Base-by-base conservation (phyloP, 805 yeast genomes). In the Starmera quercuum region DNA sequence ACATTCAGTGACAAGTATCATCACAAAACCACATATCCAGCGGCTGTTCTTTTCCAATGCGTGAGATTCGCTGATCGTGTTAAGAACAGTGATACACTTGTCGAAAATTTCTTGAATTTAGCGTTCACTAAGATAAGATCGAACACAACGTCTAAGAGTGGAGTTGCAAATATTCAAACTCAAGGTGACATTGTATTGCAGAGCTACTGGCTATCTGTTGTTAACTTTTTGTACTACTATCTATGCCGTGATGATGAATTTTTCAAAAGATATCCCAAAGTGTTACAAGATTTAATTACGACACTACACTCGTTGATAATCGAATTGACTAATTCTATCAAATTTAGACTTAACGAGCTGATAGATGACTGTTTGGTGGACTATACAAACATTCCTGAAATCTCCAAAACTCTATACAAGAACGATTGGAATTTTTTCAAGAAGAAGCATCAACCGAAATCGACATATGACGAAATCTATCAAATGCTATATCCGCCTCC, bases 131-230 rank as follows among this genome's bases (percentile, higher is more conserved):
- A 80, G 45, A 69, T 82, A 13, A 60, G 84, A 43, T 59, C 82
- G 4, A 71, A 71, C 7, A 69, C 81, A 2, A 66, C 74, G 33
- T 71, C 83, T 1, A 73, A 70, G 41, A 68, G 81, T 13, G 84
- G 83, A 1, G 74, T 72, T 9, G 62, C 68, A 27, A 59, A 63
- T 61, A 50, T 44, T 28, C 56, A 56, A 40, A 50, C 54, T 31
- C 53, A 50, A 22, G 81, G 78, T 21, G 90, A 83, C 49, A 78
- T 82, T 35, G 83, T 83, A 13, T 51, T 69, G 26, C 68, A 80
- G 40, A 80, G 95, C 32, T 90, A 86, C 54, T 92, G 97, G 97
- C 70, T 92, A 24, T 78, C 95, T 5, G 80, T 83, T 18, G 53
- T 83, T 29, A 83, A 83, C 38, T 78, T 83, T 44, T 59, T 90